These are phyloP conservation scores for Penicillium sp. DNA, from an alignment of 2,329 filamentous ascomycete species.

Conservation along the genomic window DNA sequence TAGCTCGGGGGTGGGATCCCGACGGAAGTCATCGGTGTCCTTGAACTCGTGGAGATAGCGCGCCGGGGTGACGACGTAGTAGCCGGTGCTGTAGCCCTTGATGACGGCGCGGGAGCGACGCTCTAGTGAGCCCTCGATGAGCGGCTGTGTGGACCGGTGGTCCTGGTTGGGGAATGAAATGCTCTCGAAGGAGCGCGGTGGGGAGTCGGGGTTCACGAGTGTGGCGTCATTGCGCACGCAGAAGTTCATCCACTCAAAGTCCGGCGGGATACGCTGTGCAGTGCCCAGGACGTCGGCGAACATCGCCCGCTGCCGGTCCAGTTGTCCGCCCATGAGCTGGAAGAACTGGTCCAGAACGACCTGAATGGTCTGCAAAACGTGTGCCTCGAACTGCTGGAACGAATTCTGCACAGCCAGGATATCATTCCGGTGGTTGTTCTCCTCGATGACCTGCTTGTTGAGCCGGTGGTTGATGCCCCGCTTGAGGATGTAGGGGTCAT, in stretches of 20 bases:
- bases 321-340: slow-evolving; percentile 73
- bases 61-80: slow-evolving; percentile 86
- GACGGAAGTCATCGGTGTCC: slow-evolving; percentile 71
- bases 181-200: slow-evolving; percentile 68
- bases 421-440: slow-evolving; percentile 95
- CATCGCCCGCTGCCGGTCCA: slow-evolving; percentile 74
- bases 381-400: slow-evolving; percentile 81
- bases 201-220: slow-evolving; percentile 73
- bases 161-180: slow-evolving; percentile 86
- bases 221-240: slow-evolving; percentile 65
- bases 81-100: slow-evolving; percentile 72
- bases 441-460: slow-evolving; percentile 85
- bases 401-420: slow-evolving; percentile 87
- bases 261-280: slow-evolving; percentile 71
- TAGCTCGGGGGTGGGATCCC: slow-evolving; percentile 67
- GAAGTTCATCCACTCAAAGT: slow-evolving; percentile 93
- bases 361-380: slow-evolving; percentile 79
- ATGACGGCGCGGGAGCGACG: slow-evolving; percentile 85
- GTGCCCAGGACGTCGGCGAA: slow-evolving; percentile 79
- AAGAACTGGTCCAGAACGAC: slow-evolving; percentile 79
- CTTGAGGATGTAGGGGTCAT: slow-evolving; percentile 86
- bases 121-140: slow-evolving; percentile 86
- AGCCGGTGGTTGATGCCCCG: slow-evolving; percentile 79
- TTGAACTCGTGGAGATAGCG: slow-evolving; percentile 96
- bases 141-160: slow-evolving; percentile 72